A percentile compares a stretch with the other conserved stretches of the same genome.
phyloP scores from a whole-genome alignment of 805 yeast species.

The Diddensiella santjacobensis region DNA sequence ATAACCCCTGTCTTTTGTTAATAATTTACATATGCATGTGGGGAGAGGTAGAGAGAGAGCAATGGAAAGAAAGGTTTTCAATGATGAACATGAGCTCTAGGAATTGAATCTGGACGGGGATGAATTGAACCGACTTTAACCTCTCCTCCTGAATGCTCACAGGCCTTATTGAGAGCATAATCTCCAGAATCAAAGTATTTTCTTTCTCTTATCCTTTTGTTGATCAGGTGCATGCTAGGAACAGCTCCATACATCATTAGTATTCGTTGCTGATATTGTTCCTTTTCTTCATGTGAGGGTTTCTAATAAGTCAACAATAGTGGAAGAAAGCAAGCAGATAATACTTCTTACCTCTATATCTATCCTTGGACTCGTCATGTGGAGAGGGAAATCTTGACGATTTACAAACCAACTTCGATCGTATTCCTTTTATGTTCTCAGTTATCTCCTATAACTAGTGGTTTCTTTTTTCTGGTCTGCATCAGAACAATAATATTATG shows the following conservation, averaged over 20 bases:
- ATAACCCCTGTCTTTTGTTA: too few relatives aligned
- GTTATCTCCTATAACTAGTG: too few relatives aligned
- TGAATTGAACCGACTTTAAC: conserved; percentile 26
- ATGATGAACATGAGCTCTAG: conserved; percentile 14
- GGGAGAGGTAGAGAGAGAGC: too few relatives aligned
- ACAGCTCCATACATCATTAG: conserved; percentile 80
- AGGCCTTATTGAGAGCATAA: conserved; percentile 65
- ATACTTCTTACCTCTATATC: too few relatives aligned
- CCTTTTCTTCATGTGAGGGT: background rate
- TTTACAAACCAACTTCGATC: too few relatives aligned
- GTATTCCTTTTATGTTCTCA: too few relatives aligned
- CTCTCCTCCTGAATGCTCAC: conserved; percentile 27
- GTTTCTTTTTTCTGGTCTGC: too few relatives aligned
- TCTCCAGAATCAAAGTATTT: conserved; percentile 94
- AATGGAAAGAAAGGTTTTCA: too few relatives aligned
- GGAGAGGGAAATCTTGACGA: too few relatives aligned
- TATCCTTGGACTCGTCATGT: too few relatives aligned
- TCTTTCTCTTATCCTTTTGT: conserved; percentile 71
- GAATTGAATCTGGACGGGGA: conserved; percentile 28
- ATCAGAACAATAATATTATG: too few relatives aligned
- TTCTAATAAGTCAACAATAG: background rate
- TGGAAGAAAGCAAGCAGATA: background rate
- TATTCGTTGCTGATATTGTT: conserved; percentile 48
- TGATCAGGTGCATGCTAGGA: conserved; percentile 74
- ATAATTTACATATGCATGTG: too few relatives aligned